Percentiles rank a stretch among this genome's conserved stretches.
phyloP scores from a whole-genome alignment of 768 basidiomycete species.

The Phylloporus scabripes region DNA sequence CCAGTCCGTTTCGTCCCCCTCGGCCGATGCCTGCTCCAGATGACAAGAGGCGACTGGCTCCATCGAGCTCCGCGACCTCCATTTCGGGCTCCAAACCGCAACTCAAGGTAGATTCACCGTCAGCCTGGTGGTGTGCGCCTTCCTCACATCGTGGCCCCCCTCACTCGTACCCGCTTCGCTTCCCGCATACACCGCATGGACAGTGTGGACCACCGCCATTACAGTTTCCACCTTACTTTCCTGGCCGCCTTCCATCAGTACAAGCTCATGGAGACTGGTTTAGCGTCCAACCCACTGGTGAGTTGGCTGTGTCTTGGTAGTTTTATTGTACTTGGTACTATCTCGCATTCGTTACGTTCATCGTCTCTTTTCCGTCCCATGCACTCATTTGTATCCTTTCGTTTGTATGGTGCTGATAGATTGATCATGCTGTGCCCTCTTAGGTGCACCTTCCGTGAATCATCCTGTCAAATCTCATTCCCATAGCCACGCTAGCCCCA shows the following conservation, averaged over 20 bases:
- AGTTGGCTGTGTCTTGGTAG: conserved; percentile 10
- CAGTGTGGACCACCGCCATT: conserved; percentile 12
- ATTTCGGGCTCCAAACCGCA: neutral
- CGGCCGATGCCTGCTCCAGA: neutral
- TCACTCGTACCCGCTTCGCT: conserved; percentile 7
- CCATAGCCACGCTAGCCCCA: conserved; percentile 2
- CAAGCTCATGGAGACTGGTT: conserved; percentile 23
- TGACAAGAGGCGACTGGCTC: neutral
- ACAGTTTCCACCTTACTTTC: conserved; percentile 15
- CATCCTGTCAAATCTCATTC: conserved; percentile 4
- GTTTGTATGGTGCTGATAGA: conserved; percentile 7
- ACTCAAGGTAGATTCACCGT: conserved; percentile 10
- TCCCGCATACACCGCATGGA: conserved; percentile 9
- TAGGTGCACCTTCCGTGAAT: conserved; percentile 14
- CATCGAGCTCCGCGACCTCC: neutral
- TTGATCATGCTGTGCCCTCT: neutral
- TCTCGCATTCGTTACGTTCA: neutral
- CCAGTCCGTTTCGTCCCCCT: neutral
- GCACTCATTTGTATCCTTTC: neutral
- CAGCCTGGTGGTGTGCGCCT: conserved; percentile 8
- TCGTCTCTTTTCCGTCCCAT: neutral
- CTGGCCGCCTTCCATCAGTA: conserved; percentile 5
- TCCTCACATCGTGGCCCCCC: conserved; percentile 3
- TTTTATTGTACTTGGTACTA: neutral
- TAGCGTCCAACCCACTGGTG: conserved; percentile 14